Percentiles rank a stretch among this genome's conserved stretches.
These are phyloP conservation scores for Zygosaccharomyces lentus DNA, from an alignment of 805 yeast species.

Conservation along the genomic window DNA sequence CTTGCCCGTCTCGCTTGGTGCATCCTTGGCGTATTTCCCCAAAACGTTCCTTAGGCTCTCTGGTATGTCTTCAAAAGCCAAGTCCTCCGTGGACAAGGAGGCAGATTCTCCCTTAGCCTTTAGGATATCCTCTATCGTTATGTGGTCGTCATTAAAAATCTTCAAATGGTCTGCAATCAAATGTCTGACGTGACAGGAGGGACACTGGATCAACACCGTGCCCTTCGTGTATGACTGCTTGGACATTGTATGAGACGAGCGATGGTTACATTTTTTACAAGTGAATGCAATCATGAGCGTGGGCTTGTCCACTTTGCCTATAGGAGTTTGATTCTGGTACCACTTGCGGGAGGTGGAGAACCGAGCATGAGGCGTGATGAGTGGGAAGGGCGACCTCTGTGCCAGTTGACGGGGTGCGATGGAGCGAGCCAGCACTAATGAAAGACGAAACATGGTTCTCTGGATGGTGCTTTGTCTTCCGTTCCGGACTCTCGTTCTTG, in stretches of 20 bases:
- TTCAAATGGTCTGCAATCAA: slow-evolving; percentile 84
- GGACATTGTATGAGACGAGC: slow-evolving; percentile 87
- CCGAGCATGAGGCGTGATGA: neutral
- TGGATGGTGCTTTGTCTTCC: too few species aligned
- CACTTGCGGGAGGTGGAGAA: neutral
- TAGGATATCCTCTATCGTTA: slow-evolving; percentile 77
- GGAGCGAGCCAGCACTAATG: neutral
- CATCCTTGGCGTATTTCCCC: slow-evolving; percentile 67
- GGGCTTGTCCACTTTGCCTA: slow-evolving; percentile 61
- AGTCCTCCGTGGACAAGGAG: slow-evolving; percentile 58
- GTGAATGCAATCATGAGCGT: slow-evolving; percentile 86
- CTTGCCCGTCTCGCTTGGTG: slow-evolving; percentile 43
- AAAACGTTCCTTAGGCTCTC: slow-evolving; percentile 35
- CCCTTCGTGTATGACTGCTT: slow-evolving; percentile 88
- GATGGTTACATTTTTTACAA: slow-evolving; percentile 76
- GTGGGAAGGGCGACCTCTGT: neutral
- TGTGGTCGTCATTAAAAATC: slow-evolving; percentile 69
- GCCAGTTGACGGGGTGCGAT: neutral
- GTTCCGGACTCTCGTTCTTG: too few species aligned
- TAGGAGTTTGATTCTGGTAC: slow-evolving; percentile 4
- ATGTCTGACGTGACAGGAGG: slow-evolving; percentile 84
- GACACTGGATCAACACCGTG: slow-evolving; percentile 85
- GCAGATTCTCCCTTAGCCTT: slow-evolving; percentile 72
- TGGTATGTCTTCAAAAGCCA: slow-evolving; percentile 45
- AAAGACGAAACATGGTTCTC: neutral